Base-by-base conservation (phyloP, 345 rosid genomes). In the Ricinus communis region DNA sequence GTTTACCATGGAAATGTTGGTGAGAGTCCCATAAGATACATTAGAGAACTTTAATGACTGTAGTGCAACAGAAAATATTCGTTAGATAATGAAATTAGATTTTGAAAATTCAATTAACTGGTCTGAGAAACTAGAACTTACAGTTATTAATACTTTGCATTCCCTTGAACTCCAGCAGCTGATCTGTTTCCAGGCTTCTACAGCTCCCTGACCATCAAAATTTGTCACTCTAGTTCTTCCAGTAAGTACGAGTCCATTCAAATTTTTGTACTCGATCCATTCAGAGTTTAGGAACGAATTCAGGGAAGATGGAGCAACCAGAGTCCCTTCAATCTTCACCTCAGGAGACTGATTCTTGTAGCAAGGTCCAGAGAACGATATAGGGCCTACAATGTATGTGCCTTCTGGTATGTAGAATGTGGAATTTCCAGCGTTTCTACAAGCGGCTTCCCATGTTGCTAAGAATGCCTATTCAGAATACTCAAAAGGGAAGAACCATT, bases 181-280 rank as follows among this genome's bases (percentile, higher is more conserved):
- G 25, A 49, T 14, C 18, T 71, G 70, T 56, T 74, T 74, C 89
- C 87, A 85, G 51, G 89, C 82, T 55, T 80, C 82, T 9, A 58
- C 71, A 45, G 57, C 79, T 57, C 87, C 87, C 57, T 81, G 82
- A 12, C 76, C 89, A 65, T 87, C 87, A 14, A 85, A 21, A 19
- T 36, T 73, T 4, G 74, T 54, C 8, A 13, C 27, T 27, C 59
- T 52, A 6, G 30, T 12, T 52, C 52, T 70, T 22, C 86, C 86
- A 0, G 67, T 76, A 28, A 86, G 43, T 38, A 12, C 70, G 55
- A 82, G 19, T 28, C 84, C 74, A 0, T 28, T 45, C 67, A 84
- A 55, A 18, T 79, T 22, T 22, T 43, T 65, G 54, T 82, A 86
- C 43, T 70, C 69, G 0, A 86, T 81, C 88, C 90, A 86, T 22